Base-by-base conservation (phyloP, 176 grass and related monocot genomes). In the Leersia perrieri region DNA sequence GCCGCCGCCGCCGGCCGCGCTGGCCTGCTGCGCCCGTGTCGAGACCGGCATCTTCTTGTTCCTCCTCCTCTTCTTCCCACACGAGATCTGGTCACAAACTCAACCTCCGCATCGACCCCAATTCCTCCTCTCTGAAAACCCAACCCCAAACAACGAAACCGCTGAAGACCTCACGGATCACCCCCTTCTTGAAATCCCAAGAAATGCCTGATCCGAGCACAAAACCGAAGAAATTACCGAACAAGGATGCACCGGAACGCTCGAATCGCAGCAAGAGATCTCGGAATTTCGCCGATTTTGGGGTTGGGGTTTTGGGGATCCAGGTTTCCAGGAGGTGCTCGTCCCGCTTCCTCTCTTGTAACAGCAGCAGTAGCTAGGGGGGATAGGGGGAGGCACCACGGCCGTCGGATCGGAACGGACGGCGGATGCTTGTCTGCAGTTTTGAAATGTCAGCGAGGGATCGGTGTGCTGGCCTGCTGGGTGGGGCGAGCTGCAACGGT, bases 41-140 rank as follows among this genome's bases (percentile, higher is more conserved):
- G 88, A 87, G 22, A 93, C 90, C 62, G 96, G 92, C 96, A 99
- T 99, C 79, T 65, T n/a, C n/a, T n/a, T n/a, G n/a, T n/a, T n/a
- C n/a, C n/a, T n/a, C n/a, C n/a, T n/a, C n/a, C n/a, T n/a, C n/a
- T n/a, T n/a, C n/a, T n/a, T 83, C 45, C 42, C 44, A 34, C 55
- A 53, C 12, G 57, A 76, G 72, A 85, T 89, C 87, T 40, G 49
- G 8, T 49, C 39, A 53, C 39, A 49, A 47, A 32, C 32, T 68
- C 63, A 22, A 70, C 66, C 67, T 73, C 34, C 73, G 84, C 84
- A 91, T 89, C 55, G 49, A 88, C 53, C 73, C 65, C 25, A 45
- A 30, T 10, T 9, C 33, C 40, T 66, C 25, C 28, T 66, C 25
- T 23, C 14, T 3, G 31, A 39, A 76, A 28, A 77, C 70, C 64